These are phyloP conservation scores for Mycena amicta DNA, from an alignment of 768 basidiomycete genomes.

Conservation along the genomic window DNA sequence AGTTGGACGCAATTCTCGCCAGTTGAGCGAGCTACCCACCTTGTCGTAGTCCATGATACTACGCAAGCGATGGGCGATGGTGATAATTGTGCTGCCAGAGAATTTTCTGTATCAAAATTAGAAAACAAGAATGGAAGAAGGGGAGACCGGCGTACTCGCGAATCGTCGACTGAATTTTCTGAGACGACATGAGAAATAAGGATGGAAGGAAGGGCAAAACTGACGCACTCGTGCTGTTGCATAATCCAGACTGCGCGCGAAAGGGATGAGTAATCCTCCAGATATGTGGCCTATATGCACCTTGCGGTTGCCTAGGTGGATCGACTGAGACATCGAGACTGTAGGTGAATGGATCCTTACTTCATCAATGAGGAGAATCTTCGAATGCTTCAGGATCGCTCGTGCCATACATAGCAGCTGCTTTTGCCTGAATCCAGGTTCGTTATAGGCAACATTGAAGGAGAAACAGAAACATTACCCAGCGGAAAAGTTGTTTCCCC, in stretches of 20 bases:
- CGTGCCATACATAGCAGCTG: conserved; percentile 16
- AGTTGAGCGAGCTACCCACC: too few relatives aligned
- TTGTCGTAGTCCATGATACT: conserved; percentile 17
- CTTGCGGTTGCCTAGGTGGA: too few relatives aligned
- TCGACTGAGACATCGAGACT: too few relatives aligned
- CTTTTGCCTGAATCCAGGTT: background rate
- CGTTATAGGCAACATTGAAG: background rate
- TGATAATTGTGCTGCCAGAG: conserved; percentile 8
- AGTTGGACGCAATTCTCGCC: too few relatives aligned
- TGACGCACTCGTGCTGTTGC: background rate
- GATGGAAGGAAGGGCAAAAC: background rate
- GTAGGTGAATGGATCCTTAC: too few relatives aligned
- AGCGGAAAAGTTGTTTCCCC: conserved; percentile 5
- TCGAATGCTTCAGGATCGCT: conserved; percentile 7
- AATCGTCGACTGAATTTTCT: background rate
- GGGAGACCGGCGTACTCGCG: background rate
- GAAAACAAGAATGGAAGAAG: background rate
- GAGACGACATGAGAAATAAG: background rate
- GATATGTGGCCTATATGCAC: too few relatives aligned
- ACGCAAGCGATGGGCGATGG: conserved; percentile 16
- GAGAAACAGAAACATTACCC: background rate
- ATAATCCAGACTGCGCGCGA: background rate
- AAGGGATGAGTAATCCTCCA: too few relatives aligned
- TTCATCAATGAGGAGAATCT: conserved; percentile 17
- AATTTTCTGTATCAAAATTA: conserved; percentile 1